Percentiles rank a stretch among this genome's conserved stretches.
Evolutionary conservation across 441 rosid genomes (phyloP).

Genomic region (Macaranga tanarius): DNA sequence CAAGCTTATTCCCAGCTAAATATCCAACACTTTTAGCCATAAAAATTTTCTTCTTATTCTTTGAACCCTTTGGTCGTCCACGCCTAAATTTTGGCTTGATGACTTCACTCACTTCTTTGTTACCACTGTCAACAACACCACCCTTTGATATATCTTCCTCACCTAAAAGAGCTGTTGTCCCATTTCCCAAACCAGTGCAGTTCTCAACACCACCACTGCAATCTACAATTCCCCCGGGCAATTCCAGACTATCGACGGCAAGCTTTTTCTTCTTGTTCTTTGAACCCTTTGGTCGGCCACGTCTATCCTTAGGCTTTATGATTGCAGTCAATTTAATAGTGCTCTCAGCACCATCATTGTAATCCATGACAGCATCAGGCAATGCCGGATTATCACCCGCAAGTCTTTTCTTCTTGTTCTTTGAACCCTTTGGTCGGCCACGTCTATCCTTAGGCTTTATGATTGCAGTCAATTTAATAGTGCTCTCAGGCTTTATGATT

Average conservation of each 20-base stretch:
- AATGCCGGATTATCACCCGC: background rate
- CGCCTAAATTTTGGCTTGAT: no score
- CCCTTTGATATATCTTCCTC: background rate
- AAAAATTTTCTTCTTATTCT: background rate
- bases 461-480: background rate
- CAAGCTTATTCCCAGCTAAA: background rate
- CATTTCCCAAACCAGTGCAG: background rate
- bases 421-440: conserved; percentile 27
- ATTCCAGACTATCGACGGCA: conserved; percentile 1
- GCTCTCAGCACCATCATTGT: background rate
- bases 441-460: background rate
- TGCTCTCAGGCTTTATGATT: background rate
- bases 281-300: conserved; percentile 27
- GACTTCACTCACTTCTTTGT: no score
- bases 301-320: background rate
- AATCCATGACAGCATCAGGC: background rate
- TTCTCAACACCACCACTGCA: background rate
- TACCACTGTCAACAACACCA: background rate
- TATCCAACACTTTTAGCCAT: background rate
- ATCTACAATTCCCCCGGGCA: background rate
- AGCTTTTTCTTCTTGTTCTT: conserved; percentile 7
- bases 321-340: background rate
- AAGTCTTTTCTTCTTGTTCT: conserved; percentile 2
- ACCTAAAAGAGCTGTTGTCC: background rate
- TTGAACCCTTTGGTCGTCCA: no score